Percentiles rank a stretch among this genome's conserved stretches.
These are phyloP conservation scores for Parsonsia alboflavescens DNA, from an alignment of 257 asterid species.

Conservation along the genomic window DNA sequence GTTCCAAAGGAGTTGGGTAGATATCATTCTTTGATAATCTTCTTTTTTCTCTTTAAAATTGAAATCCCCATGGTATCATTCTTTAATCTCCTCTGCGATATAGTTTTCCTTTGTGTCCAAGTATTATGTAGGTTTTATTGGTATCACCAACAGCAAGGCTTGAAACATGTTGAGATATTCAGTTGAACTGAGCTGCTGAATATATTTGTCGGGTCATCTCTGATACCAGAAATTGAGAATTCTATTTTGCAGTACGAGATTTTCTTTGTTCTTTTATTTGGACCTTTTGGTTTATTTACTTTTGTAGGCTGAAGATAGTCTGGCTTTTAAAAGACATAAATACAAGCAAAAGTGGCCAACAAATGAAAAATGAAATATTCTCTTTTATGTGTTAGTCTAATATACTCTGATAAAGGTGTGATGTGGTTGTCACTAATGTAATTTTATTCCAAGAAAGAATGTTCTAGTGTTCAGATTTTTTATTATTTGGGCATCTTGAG, in stretches of 20 bases:
- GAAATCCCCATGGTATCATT: background rate
- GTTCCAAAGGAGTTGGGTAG: constrained; percentile 78
- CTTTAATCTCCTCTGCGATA: background rate
- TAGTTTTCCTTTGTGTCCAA: background rate
- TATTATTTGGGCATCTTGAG: too few relatives aligned
- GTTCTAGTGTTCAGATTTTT: too few relatives aligned
- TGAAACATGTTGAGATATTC: background rate
- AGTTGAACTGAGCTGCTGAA: background rate
- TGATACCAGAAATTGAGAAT: background rate
- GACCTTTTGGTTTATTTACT: background rate
- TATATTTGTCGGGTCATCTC: background rate
- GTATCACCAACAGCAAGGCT: background rate
- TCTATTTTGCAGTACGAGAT: background rate
- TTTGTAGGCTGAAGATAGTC: too few relatives aligned
- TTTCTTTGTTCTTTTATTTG: too few relatives aligned
- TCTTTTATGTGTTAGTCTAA: too few relatives aligned
- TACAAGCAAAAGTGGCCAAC: too few relatives aligned
- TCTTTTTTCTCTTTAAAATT: too few relatives aligned
- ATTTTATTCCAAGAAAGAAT: too few relatives aligned
- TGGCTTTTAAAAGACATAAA: too few relatives aligned
- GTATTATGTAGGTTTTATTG: background rate
- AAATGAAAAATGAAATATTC: too few relatives aligned
- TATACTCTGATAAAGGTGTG: too few relatives aligned
- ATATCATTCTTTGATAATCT: background rate
- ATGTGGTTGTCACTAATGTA: too few relatives aligned